These are phyloP conservation scores for Cucumis cinereus DNA, from an alignment of 306 rosid genomes.

Conservation along the genomic window DNA sequence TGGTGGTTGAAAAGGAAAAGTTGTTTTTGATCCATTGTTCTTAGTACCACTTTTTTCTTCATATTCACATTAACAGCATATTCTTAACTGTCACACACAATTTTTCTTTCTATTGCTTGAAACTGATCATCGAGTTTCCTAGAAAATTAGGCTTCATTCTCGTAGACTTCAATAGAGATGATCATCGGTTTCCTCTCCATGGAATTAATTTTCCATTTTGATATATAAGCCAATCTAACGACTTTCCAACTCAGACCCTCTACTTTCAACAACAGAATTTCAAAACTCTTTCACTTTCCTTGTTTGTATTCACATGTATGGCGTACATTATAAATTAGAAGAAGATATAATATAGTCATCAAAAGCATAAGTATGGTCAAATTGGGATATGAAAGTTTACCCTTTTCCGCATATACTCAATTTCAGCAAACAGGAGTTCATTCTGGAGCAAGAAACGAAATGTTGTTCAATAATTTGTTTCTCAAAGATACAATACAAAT, in stretches of 20 bases:
- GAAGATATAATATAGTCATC: no score
- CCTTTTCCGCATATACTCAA: constrained; percentile 89
- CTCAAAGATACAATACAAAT: no score
- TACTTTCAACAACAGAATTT: no score
- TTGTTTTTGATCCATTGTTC: not conserved
- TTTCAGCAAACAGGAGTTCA: constrained; percentile 80
- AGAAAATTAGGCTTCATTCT: not conserved
- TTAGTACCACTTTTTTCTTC: not conserved
- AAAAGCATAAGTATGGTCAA: not conserved
- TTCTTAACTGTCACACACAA: not conserved
- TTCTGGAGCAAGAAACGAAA: constrained; percentile 32
- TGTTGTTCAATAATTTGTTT: not conserved
- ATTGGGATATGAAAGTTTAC: constrained; percentile 12
- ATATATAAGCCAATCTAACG: not conserved
- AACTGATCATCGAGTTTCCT: not conserved
- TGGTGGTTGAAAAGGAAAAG: not conserved
- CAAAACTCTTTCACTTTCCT: no score
- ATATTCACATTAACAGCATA: not conserved
- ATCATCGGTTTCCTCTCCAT: not conserved
- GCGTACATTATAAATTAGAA: no score
- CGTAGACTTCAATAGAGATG: not conserved
- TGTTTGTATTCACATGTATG: no score
- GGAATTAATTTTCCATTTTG: no score
- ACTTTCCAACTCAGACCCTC: no score
- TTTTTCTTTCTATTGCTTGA: not conserved